Conservation (phyloP, 1,284 basidiomycete species). For the Apiotrichum siamense region DNA sequence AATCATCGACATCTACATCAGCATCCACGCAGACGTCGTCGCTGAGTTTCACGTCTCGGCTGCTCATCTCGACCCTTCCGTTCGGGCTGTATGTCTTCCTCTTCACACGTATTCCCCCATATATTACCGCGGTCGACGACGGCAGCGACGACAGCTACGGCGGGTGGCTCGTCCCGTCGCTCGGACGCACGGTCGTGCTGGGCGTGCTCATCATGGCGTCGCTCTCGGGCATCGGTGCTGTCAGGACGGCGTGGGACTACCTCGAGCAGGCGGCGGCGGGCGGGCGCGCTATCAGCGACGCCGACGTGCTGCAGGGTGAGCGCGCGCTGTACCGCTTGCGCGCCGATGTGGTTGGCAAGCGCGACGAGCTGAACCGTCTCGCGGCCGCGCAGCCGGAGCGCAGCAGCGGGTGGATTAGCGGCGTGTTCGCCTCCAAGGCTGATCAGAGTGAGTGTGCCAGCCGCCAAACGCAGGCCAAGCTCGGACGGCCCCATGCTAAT, state of each 20-base stretch:
- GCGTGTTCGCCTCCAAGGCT: constrained; percentile 37
- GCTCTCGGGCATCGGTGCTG: constrained; percentile 45
- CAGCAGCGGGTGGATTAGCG: constrained; percentile 29
- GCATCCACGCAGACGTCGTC: constrained; percentile 18
- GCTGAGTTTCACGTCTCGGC: constrained; percentile 25
- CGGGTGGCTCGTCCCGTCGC: constrained; percentile 42
- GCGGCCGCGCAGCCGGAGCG: constrained; percentile 5
- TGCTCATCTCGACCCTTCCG: constrained; percentile 42
- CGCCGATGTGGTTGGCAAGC: constrained; percentile 39
- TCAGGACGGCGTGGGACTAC: constrained; percentile 43
- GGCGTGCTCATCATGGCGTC: constrained; percentile 44
- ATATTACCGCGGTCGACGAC: constrained; percentile 25
- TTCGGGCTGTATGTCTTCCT: constrained; percentile 44
- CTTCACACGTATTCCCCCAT: constrained; percentile 46
- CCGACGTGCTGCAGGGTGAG: constrained; percentile 40
- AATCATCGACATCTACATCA: constrained; percentile 10
- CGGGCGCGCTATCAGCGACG: constrained; percentile 20
- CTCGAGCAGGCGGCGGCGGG: constrained; percentile 33
- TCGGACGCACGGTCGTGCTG: constrained; percentile 44
- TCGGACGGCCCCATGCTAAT: not conserved
- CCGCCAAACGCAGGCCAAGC: too few species aligned
- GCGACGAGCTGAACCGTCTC: constrained; percentile 31
- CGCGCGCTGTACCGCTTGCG: constrained; percentile 43
- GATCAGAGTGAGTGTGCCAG: constrained; percentile 18
- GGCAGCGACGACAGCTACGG: constrained; percentile 41